Conservation (phyloP, 805 yeast species). For the Teunomyces atbi region DNA sequence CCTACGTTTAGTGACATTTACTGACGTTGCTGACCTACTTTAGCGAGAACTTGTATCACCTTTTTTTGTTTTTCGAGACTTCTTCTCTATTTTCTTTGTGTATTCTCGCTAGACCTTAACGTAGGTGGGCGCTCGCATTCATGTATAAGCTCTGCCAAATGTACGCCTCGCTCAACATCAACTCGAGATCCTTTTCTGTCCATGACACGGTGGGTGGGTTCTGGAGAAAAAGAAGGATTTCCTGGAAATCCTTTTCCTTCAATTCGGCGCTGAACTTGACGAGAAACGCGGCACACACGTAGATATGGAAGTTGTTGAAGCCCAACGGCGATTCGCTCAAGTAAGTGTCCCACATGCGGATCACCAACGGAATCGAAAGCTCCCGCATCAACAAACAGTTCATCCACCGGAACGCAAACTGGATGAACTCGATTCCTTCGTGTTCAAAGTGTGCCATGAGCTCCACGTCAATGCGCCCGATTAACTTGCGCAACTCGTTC, state of each 20-base stretch:
- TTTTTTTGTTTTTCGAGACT: too few relatives aligned
- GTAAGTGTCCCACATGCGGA: conserved; percentile 98
- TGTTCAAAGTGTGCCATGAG: conserved; percentile 69
- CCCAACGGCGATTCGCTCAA: conserved; percentile 72
- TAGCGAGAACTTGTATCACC: too few relatives aligned
- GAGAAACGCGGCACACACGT: conserved; percentile 95
- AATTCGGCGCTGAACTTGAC: conserved; percentile 81
- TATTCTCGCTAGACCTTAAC: conserved; percentile 18
- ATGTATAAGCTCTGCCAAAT: conserved; percentile 94
- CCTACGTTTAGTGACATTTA: too few relatives aligned
- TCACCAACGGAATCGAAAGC: conserved; percentile 68
- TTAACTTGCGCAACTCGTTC: conserved; percentile 69
- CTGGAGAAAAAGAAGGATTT: conserved; percentile 85
- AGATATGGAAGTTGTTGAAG: conserved; percentile 89
- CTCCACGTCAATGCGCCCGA: conserved; percentile 73
- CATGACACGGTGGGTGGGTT: conserved; percentile 84
- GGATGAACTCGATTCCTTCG: conserved; percentile 91
- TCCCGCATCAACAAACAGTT: conserved; percentile 96
- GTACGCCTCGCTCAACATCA: conserved; percentile 90
- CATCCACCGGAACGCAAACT: conserved; percentile 98
- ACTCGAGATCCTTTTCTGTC: conserved; percentile 87
- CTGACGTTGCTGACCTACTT: too few relatives aligned
- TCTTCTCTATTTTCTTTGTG: neutral
- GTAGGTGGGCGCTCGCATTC: conserved; percentile 84
- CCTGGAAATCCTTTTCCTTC: conserved; percentile 89